phyloP scores from a whole-genome alignment of 1,139 yeast genomes.

The Pichia terricola region DNA sequence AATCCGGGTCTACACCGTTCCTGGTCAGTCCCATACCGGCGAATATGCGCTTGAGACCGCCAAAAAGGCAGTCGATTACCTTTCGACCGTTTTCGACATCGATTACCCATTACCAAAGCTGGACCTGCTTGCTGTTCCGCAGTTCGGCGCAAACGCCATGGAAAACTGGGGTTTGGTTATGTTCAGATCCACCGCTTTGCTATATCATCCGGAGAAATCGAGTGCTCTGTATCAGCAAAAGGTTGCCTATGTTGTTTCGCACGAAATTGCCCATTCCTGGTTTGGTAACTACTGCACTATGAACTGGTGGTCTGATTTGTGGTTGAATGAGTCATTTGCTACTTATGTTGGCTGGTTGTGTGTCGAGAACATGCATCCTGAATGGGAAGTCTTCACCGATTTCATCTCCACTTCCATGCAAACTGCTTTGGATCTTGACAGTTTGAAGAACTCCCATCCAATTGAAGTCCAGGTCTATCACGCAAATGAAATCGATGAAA shows the following conservation, averaged over 20 bases:
- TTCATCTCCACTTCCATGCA: slow-evolving; percentile 46
- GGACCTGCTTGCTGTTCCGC: slow-evolving; percentile 49
- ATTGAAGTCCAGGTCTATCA: slow-evolving; percentile 47
- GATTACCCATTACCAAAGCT: slow-evolving; percentile 53
- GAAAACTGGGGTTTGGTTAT: slow-evolving; percentile 53
- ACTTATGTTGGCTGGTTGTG: slow-evolving; percentile 50
- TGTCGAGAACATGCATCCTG: slow-evolving; percentile 43
- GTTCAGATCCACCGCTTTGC: slow-evolving; percentile 44
- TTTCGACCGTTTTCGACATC: slow-evolving; percentile 43
- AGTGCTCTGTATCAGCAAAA: slow-evolving; percentile 38
- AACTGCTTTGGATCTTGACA: slow-evolving; percentile 43
- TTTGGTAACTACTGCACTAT: slow-evolving; percentile 54
- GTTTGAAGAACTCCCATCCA: slow-evolving; percentile 47
- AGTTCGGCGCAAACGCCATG: slow-evolving; percentile 54
- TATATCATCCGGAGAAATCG: slow-evolving; percentile 37
- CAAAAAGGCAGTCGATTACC: slow-evolving; percentile 42
- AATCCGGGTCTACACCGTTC: slow-evolving; percentile 45
- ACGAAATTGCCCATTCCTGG: slow-evolving; percentile 61
- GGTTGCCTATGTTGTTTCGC: slow-evolving; percentile 51
- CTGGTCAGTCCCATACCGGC: slow-evolving; percentile 43
- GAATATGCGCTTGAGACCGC: slow-evolving; percentile 42
- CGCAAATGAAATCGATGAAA: slow-evolving; percentile 48
- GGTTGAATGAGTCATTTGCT: slow-evolving; percentile 58
- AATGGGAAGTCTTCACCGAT: slow-evolving; percentile 48
- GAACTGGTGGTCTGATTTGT: slow-evolving; percentile 58